A percentile compares a stretch with the other conserved stretches of the same genome.
Conservation (phyloP, 2,329 filamentous ascomycete genomes). For the Alternaria sp. region DNA sequence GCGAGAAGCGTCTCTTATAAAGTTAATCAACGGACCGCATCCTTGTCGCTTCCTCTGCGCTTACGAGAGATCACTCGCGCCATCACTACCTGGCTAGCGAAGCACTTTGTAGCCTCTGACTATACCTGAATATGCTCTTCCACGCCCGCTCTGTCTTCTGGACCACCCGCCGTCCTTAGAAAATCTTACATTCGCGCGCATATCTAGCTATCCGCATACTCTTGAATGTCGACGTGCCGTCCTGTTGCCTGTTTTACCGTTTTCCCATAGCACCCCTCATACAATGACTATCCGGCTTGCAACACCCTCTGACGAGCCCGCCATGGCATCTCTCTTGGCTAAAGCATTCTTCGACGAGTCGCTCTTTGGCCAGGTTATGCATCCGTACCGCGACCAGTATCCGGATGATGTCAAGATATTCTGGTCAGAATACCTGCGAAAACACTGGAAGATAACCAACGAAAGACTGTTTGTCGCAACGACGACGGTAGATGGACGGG, state of each 20-base stretch:
- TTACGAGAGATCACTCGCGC: background rate
- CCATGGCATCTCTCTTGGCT: slow-evolving; percentile 28
- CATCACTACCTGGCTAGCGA: background rate
- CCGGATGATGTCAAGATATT: slow-evolving; percentile 35
- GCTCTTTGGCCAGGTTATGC: slow-evolving; percentile 37
- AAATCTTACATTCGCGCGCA: background rate
- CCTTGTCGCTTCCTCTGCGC: background rate
- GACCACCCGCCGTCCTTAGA: background rate
- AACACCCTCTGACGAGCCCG: slow-evolving; percentile 23
- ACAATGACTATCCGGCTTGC: slow-evolving; percentile 31
- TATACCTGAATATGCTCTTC: background rate
- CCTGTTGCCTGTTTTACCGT: background rate
- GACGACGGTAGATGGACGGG: slow-evolving; percentile 10
- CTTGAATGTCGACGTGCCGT: background rate
- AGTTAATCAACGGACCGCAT: background rate
- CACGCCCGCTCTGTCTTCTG: background rate
- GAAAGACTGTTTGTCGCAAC: slow-evolving; percentile 24
- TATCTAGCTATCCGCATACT: background rate
- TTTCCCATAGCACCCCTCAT: background rate
- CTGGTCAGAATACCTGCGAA: slow-evolving; percentile 31
- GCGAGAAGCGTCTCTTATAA: background rate
- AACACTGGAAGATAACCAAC: slow-evolving; percentile 23
- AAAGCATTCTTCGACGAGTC: slow-evolving; percentile 44
- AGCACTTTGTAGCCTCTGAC: background rate
- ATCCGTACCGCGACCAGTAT: slow-evolving; percentile 36